Evolutionary conservation across 768 basidiomycete species (phyloP), one percentile per base, ranked within the genome.

Genomic region (Phlebiopsis gigantea): DNA sequence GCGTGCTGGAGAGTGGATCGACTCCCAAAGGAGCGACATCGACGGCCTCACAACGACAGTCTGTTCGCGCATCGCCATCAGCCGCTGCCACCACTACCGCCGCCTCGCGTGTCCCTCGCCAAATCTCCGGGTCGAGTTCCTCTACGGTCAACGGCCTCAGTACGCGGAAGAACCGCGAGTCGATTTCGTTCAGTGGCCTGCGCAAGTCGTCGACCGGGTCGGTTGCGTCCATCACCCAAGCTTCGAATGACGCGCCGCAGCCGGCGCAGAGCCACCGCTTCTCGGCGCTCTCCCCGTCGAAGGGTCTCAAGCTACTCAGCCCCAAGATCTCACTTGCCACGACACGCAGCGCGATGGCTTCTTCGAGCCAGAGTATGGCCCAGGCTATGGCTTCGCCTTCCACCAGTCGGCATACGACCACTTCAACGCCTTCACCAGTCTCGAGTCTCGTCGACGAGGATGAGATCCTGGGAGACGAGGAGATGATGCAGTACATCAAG

Each of bases 401-500:
- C 1, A 82, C 84, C 3, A 87, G 85, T 64, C 79, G 87, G 31
- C 84, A 88, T 57, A 88, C 88, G 21, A 70, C 87, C 22, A 70
- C 87, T 22, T 92, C 88, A 4, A 91, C 90, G 1, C 90, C 92
- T 2, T 96, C 94, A 1, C 93, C 94, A 0, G 83, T 81, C 5
- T 86, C 87, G 25, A 85, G 83, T 62, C 75, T 81, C 2, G 75
- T 89, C 2, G 92, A 92, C 57, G 94, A 95, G 57, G 93, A 95
- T 60, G 91, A 95, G 68, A 50, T 88, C 6, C 73, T 89, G 17
- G 97, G 91, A 15, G 97, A 99, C 66, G 94, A 97, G 59, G 97
- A 99, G 74, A 99, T 99, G 97, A 72, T 90, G 66, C 87, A 89
- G 57, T 99, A 96, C 71, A 90, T 98, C 61, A 83, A 84, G 62